A percentile compares a stretch with the other conserved stretches of the same genome.
Evolutionary conservation across 208 protist species (phyloP).

Genomic region (Balamuthia mandrillaris): DNA sequence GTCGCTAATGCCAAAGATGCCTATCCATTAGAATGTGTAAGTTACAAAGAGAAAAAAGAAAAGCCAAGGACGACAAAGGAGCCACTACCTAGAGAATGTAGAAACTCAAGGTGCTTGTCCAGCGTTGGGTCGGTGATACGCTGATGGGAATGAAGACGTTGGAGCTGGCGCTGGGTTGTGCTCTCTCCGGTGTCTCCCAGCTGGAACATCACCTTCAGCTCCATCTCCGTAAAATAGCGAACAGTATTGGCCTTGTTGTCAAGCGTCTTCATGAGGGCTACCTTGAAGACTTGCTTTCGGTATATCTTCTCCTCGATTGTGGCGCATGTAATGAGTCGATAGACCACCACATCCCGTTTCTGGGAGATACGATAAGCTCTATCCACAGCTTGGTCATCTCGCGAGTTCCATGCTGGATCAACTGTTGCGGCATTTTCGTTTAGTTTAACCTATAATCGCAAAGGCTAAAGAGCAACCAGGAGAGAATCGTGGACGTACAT

Average conservation of each 20-base stretch:
- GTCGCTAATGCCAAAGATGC: slow-evolving; percentile 50
- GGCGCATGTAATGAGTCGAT: slow-evolving; percentile 58
- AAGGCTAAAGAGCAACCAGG: neutral
- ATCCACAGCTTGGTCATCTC: slow-evolving; percentile 43
- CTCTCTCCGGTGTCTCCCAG: slow-evolving; percentile 42
- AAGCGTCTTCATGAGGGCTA: slow-evolving; percentile 51
- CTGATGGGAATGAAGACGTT: slow-evolving; percentile 38
- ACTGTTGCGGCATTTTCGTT: too few relatives aligned
- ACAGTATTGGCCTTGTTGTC: slow-evolving; percentile 34
- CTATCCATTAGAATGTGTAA: neutral
- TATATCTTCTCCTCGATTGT: slow-evolving; percentile 69
- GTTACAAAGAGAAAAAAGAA: too few relatives aligned
- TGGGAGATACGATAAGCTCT: slow-evolving; percentile 62
- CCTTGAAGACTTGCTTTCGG: slow-evolving; percentile 63
- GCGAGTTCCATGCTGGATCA: slow-evolving; percentile 61
- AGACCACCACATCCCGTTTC: slow-evolving; percentile 63
- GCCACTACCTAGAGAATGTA: too few relatives aligned
- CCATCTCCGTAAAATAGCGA: slow-evolving; percentile 49
- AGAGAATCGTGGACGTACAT: slow-evolving; percentile 32
- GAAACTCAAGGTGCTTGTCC: slow-evolving; percentile 32
- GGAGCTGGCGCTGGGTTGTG: slow-evolving; percentile 44
- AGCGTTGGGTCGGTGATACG: slow-evolving; percentile 41
- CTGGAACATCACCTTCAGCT: slow-evolving; percentile 47
- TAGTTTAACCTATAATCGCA: neutral
- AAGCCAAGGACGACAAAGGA: too few relatives aligned